These are phyloP conservation scores for Closterium sp. DNA, from an alignment of 139 green algal genomes.

Conservation along the genomic window DNA sequence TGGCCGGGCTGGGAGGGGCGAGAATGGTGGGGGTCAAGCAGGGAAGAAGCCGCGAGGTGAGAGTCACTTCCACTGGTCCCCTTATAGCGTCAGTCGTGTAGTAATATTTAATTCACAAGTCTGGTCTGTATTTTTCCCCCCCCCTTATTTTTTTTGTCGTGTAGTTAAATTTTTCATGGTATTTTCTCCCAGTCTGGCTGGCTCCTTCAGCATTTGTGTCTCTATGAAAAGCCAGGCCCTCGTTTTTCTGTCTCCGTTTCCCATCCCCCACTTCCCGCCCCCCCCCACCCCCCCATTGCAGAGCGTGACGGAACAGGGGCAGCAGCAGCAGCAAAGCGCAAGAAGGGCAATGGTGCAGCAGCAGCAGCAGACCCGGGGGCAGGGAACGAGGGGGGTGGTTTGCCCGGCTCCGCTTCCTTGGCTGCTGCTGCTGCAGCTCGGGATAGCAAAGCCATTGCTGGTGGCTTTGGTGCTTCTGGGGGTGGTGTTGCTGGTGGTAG, in stretches of 20 bases:
- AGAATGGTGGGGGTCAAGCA: background rate
- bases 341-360: background rate
- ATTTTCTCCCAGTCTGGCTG: too few relatives aligned
- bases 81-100: background rate
- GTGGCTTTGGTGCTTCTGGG: too few relatives aligned
- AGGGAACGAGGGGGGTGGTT: background rate
- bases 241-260: background rate
- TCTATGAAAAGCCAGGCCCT: background rate
- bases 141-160: too few relatives aligned
- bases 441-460: background rate
- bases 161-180: background rate
- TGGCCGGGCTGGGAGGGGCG: too few relatives aligned
- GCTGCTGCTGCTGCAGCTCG: background rate
- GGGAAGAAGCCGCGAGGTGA: background rate
- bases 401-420: background rate
- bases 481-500: background rate
- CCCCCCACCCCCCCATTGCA: background rate
- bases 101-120: background rate
- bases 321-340: background rate
- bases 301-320: background rate
- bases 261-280: background rate
- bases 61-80: background rate
- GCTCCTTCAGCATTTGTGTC: background rate
- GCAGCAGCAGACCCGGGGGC: background rate
- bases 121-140: too few relatives aligned